Conservation (phyloP, 2,329 filamentous ascomycete genomes). For the Stemphylium vesicarium region DNA sequence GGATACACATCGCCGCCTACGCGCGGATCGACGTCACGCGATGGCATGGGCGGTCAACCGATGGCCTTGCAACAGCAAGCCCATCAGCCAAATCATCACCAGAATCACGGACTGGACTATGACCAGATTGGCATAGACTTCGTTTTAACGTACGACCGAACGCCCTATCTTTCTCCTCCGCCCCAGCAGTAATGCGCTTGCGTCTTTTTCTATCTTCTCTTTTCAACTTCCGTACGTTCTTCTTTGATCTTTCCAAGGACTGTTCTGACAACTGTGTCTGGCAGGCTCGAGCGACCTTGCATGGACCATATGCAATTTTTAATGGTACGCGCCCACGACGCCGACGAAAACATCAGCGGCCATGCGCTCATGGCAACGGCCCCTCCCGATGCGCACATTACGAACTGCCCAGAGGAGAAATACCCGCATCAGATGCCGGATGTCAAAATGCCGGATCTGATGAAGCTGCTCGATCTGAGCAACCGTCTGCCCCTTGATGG, state of each 20-base stretch:
- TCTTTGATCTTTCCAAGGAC: slow-evolving; percentile 29
- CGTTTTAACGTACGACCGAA: slow-evolving; percentile 84
- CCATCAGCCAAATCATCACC: slow-evolving; percentile 29
- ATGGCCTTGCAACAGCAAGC: slow-evolving; percentile 25
- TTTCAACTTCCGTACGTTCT: slow-evolving; percentile 33
- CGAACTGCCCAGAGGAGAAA: slow-evolving; percentile 60
- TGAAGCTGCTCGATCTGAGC: slow-evolving; percentile 84
- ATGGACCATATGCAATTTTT: slow-evolving; percentile 89
- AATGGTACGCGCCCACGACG: slow-evolving; percentile 63
- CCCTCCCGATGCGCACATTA: slow-evolving; percentile 72
- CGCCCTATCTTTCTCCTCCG: slow-evolving; percentile 61
- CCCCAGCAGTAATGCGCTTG: slow-evolving; percentile 46
- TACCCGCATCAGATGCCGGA: slow-evolving; percentile 80
- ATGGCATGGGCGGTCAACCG: slow-evolving; percentile 28
- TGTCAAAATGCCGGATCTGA: slow-evolving; percentile 72
- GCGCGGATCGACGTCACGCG: slow-evolving; percentile 40
- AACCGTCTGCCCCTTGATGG: slow-evolving; percentile 81
- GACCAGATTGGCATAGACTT: slow-evolving; percentile 88
- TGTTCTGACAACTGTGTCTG: slow-evolving; percentile 39
- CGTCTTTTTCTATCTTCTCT: slow-evolving; percentile 21
- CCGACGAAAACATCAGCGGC: slow-evolving; percentile 69
- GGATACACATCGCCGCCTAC: slow-evolving; percentile 54
- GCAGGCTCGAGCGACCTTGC: slow-evolving; percentile 87
- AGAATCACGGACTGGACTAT: slow-evolving; percentile 66
- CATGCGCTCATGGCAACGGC: slow-evolving; percentile 94